Conservation (phyloP, 352 stramenopile genomes). For the Globisporangium orthogonon region DNA sequence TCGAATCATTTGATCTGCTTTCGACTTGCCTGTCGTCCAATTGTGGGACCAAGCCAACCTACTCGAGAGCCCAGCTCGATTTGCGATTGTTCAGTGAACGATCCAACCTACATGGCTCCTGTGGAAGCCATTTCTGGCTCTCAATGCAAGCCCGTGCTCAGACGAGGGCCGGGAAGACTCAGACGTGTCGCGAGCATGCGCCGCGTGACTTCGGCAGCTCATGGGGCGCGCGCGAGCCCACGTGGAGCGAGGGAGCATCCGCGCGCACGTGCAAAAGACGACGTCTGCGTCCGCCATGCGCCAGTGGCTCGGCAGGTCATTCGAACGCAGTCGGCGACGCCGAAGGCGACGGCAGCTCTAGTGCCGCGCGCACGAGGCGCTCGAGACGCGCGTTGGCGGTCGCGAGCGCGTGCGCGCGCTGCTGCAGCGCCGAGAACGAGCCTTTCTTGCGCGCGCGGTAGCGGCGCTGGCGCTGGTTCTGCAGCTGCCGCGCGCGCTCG, state of each 20-base stretch:
- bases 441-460: conserved; percentile 45
- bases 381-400: conserved; percentile 9
- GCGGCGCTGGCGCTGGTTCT: conserved; percentile 36
- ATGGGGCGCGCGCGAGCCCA: no score
- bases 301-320: no score
- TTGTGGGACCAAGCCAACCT: conserved; percentile 1
- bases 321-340: no score
- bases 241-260: no score
- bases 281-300: no score
- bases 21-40: conserved; percentile 3
- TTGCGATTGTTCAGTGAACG: conserved; percentile 10
- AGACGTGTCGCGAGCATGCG: no score
- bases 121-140: not conserved
- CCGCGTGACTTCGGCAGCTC: no score
- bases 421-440: conserved; percentile 21
- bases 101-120: not conserved
- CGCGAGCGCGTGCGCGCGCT: conserved; percentile 1
- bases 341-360: not conserved
- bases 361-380: not conserved
- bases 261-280: no score
- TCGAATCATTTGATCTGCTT: not conserved
- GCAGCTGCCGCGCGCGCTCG: conserved; percentile 28
- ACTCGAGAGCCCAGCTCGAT: not conserved
- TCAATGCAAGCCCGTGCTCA: not conserved
- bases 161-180: no score